phyloP scores from a whole-genome alignment of 352 stramenopile genomes.

The Globisporangium paddicum region DNA sequence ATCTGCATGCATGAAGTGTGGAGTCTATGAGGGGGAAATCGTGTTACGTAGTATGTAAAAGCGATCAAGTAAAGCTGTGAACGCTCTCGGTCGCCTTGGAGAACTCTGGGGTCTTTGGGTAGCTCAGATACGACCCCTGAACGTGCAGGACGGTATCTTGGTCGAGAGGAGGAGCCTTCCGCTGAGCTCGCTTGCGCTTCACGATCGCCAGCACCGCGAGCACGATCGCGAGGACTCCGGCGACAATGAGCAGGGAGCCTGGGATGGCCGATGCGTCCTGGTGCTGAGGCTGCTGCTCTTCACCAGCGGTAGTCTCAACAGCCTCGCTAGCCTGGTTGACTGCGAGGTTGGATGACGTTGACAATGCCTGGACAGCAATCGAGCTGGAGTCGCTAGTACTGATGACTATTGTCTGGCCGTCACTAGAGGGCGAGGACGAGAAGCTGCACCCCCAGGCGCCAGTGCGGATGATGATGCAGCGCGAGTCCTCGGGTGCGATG shows the following conservation, averaged over 20 bases:
- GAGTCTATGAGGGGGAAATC: background rate
- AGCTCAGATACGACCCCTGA: background rate
- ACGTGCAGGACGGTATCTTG: background rate
- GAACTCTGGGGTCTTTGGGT: slow-evolving; percentile 1
- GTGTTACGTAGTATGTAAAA: background rate
- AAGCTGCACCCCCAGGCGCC: background rate
- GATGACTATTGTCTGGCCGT: background rate
- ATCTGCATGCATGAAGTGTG: background rate
- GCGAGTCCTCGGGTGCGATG: slow-evolving; percentile 1
- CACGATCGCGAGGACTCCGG: background rate
- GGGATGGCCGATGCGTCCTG: background rate
- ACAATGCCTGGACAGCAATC: background rate
- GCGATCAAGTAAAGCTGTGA: background rate
- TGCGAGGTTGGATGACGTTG: background rate
- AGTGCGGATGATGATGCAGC: background rate
- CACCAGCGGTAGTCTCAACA: background rate
- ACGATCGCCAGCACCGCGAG: slow-evolving; percentile 2
- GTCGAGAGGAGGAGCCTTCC: background rate
- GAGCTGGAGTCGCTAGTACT: background rate
- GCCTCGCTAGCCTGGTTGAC: background rate
- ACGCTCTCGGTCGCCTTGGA: background rate
- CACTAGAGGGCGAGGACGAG: background rate
- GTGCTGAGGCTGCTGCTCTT: background rate
- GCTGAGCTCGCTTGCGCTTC: background rate
- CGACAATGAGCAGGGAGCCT: background rate